Percentiles rank a stretch among this genome's conserved stretches.
phyloP scores from a whole-genome alignment of 768 basidiomycete genomes.

The Punctularia strigosozonata region DNA sequence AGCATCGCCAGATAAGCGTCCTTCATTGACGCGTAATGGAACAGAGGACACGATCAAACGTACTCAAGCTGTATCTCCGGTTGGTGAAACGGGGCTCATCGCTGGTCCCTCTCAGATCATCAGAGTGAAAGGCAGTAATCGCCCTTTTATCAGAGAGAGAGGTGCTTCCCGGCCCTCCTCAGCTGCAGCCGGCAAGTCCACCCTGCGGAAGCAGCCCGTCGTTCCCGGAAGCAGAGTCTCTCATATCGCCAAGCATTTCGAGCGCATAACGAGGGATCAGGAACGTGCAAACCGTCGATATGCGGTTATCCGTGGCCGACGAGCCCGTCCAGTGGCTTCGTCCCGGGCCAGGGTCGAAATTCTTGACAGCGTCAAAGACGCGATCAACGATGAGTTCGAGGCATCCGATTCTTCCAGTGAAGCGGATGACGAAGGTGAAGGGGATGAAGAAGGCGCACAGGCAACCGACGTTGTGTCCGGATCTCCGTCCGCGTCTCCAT shows the following conservation, averaged over 20 bases:
- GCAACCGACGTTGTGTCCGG: too few relatives aligned
- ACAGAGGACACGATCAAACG: conserved; percentile 12
- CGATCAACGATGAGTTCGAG: conserved; percentile 75
- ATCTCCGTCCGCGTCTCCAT: too few relatives aligned
- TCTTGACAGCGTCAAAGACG: conserved; percentile 83
- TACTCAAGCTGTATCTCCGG: conserved; percentile 8
- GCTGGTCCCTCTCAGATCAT: conserved; percentile 19
- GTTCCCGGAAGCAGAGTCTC: conserved; percentile 62
- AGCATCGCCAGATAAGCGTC: conserved; percentile 64
- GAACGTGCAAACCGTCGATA: conserved; percentile 72
- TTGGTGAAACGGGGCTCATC: conserved; percentile 16
- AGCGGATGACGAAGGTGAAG: conserved; percentile 53
- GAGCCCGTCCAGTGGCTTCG: conserved; percentile 83
- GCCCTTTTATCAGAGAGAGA: conserved; percentile 24
- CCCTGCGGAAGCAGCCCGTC: conserved; percentile 40
- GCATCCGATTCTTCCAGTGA: conserved; percentile 54
- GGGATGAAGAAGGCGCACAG: conserved; percentile 39
- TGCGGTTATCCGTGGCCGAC: conserved; percentile 74
- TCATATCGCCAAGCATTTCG: conserved; percentile 84
- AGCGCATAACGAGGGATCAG: conserved; percentile 64
- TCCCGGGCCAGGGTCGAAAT: conserved; percentile 83
- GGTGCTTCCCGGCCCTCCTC: conserved; percentile 30
- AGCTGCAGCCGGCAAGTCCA: conserved; percentile 31
- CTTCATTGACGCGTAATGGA: conserved; percentile 11
- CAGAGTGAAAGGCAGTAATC: conserved; percentile 24